Evolutionary conservation across 179 eudicot species (phyloP).

Genomic region (Kewa caespitosa): DNA sequence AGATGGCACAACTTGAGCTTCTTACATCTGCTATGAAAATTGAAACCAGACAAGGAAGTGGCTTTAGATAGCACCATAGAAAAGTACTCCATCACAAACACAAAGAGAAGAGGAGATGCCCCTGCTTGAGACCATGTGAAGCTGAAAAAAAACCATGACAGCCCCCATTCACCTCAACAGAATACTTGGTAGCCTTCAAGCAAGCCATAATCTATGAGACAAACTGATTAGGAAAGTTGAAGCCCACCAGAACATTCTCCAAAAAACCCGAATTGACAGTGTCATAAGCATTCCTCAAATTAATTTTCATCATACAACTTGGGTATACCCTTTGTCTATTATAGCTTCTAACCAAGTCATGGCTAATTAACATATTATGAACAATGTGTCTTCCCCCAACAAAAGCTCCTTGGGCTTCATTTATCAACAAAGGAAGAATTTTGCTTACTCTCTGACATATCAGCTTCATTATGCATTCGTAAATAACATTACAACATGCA

Average conservation of each 20-base stretch:
- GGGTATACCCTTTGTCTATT: not conserved
- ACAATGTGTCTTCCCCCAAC: not conserved
- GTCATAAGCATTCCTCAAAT: not conserved
- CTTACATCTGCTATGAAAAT: not conserved
- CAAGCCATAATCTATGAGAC: not conserved
- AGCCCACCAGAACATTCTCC: not conserved
- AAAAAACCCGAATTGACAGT: not conserved
- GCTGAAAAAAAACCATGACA: not conserved
- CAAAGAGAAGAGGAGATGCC: not conserved
- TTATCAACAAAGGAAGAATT: not conserved
- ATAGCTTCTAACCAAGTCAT: not conserved
- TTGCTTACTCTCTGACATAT: not conserved
- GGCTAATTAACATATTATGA: not conserved
- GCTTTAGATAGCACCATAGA: not conserved
- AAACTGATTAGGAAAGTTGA: not conserved
- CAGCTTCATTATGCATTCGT: not conserved
- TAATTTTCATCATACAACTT: not conserved
- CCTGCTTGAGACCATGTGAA: not conserved
- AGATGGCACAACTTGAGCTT: not conserved
- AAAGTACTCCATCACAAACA: not conserved
- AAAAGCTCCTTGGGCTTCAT: not conserved
- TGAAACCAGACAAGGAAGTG: not conserved
- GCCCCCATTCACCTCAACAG: not conserved
- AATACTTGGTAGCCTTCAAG: not conserved
- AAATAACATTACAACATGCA: not conserved